These are phyloP conservation scores for Dendrostoma leiphaemia DNA, from an alignment of 2,329 filamentous ascomycete species.

Conservation along the genomic window DNA sequence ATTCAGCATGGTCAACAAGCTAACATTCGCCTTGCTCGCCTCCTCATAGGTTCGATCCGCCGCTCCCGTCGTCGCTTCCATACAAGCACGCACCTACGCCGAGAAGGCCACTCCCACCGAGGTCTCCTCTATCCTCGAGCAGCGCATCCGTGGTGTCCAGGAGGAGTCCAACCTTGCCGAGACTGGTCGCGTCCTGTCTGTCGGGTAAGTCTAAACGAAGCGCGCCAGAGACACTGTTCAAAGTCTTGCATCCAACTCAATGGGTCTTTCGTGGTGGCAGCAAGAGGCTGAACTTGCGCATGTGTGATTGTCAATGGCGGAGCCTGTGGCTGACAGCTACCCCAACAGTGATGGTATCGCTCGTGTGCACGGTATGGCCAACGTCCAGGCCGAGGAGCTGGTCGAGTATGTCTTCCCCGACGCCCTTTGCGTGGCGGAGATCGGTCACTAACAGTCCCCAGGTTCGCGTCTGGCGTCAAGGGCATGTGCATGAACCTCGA, in stretches of 20 bases:
- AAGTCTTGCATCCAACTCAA: no score
- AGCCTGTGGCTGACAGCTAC: slow-evolving; percentile 26
- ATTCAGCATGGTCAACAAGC: slow-evolving; percentile 28
- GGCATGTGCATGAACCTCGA: slow-evolving; percentile 99
- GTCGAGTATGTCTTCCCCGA: slow-evolving; percentile 76
- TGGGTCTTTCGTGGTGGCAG: background rate
- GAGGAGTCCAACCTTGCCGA: slow-evolving; percentile 96
- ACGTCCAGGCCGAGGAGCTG: slow-evolving; percentile 99
- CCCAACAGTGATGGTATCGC: slow-evolving; percentile 94
- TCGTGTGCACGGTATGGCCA: slow-evolving; percentile 99
- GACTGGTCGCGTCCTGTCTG: slow-evolving; percentile 97
- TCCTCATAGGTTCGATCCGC: slow-evolving; percentile 74
- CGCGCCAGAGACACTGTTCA: background rate
- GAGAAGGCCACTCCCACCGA: slow-evolving; percentile 97
- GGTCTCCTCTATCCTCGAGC: slow-evolving; percentile 98
- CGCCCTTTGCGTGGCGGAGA: slow-evolving; percentile 9
- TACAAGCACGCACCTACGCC: slow-evolving; percentile 83
- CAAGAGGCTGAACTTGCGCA: no score
- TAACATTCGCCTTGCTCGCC: slow-evolving; percentile 17
- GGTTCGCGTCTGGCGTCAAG: slow-evolving; percentile 99
- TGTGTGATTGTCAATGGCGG: background rate
- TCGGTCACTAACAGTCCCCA: slow-evolving; percentile 36
- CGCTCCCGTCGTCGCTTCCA: slow-evolving; percentile 69
- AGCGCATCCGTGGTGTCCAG: slow-evolving; percentile 97
- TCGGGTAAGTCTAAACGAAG: slow-evolving; percentile 74